Conservation (phyloP, 1,139 yeast species). For the Pneumocystis wakefieldiae region DNA sequence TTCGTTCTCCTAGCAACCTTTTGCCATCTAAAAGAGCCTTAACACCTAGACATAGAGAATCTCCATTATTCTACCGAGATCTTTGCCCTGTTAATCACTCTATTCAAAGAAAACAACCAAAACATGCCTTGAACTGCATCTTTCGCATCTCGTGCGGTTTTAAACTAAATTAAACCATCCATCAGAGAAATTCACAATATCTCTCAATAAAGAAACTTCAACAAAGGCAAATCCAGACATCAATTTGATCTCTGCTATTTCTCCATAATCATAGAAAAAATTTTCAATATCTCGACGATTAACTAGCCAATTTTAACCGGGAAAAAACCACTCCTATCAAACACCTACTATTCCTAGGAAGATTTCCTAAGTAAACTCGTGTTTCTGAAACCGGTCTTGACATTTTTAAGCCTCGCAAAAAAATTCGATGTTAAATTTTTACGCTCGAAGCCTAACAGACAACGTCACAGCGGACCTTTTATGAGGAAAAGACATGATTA, state of each 20-base stretch:
- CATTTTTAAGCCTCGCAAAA: not conserved
- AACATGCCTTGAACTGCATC: constrained; percentile 18
- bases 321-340: not conserved
- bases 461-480: not conserved
- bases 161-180: constrained; percentile 11
- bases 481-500: no score
- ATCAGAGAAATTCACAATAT: not conserved
- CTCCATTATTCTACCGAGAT: constrained; percentile 14
- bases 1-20: constrained; percentile 22
- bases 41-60: constrained; percentile 11
- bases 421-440: not conserved
- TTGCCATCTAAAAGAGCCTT: constrained; percentile 21
- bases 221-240: constrained; percentile 18
- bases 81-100: not conserved
- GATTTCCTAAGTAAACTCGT: not conserved
- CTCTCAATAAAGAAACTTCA: not conserved
- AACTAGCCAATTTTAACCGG: constrained; percentile 6
- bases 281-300: constrained; percentile 15
- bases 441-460: not conserved
- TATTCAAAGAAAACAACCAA: not conserved
- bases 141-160: constrained; percentile 18
- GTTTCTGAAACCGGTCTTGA: not conserved
- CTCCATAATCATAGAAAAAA: constrained; percentile 17
- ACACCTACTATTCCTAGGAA: not conserved
- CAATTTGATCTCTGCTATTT: constrained; percentile 16